phyloP scores from a whole-genome alignment of 495 filamentous ascomycete genomes.

The Penicillium coprophilum region DNA sequence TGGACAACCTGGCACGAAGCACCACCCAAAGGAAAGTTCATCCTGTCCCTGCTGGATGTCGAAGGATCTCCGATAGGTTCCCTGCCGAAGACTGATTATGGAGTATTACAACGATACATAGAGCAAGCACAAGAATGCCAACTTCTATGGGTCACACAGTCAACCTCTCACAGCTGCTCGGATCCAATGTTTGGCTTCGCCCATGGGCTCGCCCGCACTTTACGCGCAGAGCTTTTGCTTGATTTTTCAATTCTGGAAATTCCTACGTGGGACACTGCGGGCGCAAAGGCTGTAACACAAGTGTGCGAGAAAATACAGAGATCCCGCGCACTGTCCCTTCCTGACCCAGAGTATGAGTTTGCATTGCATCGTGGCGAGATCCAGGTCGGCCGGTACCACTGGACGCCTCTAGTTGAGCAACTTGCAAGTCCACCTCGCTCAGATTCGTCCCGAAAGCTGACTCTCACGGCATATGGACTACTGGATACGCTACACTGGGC shows the following conservation, averaged over 20 bases:
- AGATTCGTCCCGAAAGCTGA: slow-evolving; percentile 2
- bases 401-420: slow-evolving; percentile 24
- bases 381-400: slow-evolving; percentile 30
- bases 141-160: slow-evolving; percentile 45
- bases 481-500: slow-evolving; percentile 31
- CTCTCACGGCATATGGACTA: slow-evolving; percentile 17
- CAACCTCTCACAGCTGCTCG: slow-evolving; percentile 31
- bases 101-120: slow-evolving; percentile 20
- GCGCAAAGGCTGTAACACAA: slow-evolving; percentile 16
- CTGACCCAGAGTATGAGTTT: slow-evolving; percentile 39
- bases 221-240: slow-evolving; percentile 38
- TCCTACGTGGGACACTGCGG: slow-evolving; percentile 22
- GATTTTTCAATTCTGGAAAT: slow-evolving; percentile 45
- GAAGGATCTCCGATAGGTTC: slow-evolving; percentile 31
- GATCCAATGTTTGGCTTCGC: slow-evolving; percentile 40
- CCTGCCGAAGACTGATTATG: slow-evolving; percentile 15
- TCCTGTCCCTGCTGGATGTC: slow-evolving; percentile 39
- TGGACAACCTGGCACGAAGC: slow-evolving; percentile 19
- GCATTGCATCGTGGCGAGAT: slow-evolving; percentile 26
- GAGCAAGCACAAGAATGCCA: slow-evolving; percentile 1
- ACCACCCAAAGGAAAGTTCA: slow-evolving; percentile 22
- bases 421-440: slow-evolving; percentile 1
- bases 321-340: background rate
- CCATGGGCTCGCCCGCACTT: slow-evolving; percentile 41
- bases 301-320: slow-evolving; percentile 25